These are phyloP conservation scores for Skeletonema tropicum DNA, from an alignment of 108 stramenopile species.

Conservation along the genomic window DNA sequence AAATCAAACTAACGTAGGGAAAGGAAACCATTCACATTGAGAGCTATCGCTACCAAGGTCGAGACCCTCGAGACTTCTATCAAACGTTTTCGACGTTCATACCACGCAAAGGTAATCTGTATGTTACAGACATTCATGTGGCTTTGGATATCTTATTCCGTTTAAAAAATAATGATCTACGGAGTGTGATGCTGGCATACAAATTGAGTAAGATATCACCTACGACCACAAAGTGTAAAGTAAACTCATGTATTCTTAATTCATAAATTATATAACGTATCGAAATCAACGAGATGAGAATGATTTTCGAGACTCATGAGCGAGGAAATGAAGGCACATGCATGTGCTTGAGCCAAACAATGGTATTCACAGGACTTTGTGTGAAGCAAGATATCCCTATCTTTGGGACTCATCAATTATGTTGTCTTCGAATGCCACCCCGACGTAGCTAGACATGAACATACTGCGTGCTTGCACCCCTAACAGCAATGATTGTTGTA, in stretches of 20 bases:
- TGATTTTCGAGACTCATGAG: neutral
- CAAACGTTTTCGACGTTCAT: too few species aligned
- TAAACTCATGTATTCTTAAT: neutral
- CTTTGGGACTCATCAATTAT: neutral
- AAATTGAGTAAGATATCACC: neutral
- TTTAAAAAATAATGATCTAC: neutral
- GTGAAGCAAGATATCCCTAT: neutral
- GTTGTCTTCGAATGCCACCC: neutral
- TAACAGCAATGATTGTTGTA: slow-evolving; percentile 17
- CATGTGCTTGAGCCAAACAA: too few species aligned
- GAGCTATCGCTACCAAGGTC: too few species aligned
- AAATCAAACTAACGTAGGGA: too few species aligned
- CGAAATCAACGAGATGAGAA: neutral
- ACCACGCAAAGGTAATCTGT: neutral
- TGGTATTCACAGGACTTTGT: too few species aligned
- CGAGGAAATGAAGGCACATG: neutral
- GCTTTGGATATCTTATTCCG: neutral
- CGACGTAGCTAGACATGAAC: neutral
- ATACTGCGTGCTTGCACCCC: slow-evolving; percentile 15
- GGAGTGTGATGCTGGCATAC: neutral
- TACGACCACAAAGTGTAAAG: neutral
- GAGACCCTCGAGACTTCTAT: too few species aligned
- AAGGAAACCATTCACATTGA: too few species aligned
- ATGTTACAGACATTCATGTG: neutral
- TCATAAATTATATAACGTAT: neutral